Conservation (phyloP, 208 protist species). For the Wallacemonas sp. region DNA sequence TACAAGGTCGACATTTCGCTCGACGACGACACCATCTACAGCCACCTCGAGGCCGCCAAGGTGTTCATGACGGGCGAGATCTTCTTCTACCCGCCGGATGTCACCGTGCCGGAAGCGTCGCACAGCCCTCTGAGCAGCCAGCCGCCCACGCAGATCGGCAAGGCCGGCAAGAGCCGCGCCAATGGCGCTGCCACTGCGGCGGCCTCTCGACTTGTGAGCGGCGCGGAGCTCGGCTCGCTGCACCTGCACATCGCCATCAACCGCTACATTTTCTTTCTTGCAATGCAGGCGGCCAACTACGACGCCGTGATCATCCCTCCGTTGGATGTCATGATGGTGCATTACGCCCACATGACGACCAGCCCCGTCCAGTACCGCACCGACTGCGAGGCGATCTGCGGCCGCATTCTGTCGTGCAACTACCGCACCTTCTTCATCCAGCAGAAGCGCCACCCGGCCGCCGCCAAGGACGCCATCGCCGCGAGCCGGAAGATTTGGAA, state of each 20-base stretch:
- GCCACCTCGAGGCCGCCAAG: slow-evolving; percentile 63
- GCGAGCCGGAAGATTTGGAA: slow-evolving; percentile 84
- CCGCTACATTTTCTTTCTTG: slow-evolving; percentile 90
- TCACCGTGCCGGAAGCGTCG: neutral
- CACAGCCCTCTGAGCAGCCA: slow-evolving; percentile 6
- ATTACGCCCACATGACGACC: slow-evolving; percentile 82
- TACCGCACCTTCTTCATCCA: slow-evolving; percentile 83
- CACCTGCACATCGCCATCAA: slow-evolving; percentile 67
- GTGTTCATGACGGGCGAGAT: slow-evolving; percentile 44
- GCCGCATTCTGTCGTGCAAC: slow-evolving; percentile 85
- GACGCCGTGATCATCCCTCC: slow-evolving; percentile 86
- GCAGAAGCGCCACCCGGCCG: slow-evolving; percentile 38
- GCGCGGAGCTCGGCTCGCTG: slow-evolving; percentile 30
- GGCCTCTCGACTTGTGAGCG: slow-evolving; percentile 2
- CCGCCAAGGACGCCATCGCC: slow-evolving; percentile 61
- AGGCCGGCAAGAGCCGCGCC: slow-evolving; percentile 1
- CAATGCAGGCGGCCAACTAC: slow-evolving; percentile 89
- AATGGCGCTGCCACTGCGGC: neutral
- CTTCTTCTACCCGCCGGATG: slow-evolving; percentile 69
- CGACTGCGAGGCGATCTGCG: slow-evolving; percentile 87
- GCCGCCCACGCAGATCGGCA: neutral
- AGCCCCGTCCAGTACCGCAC: slow-evolving; percentile 69
- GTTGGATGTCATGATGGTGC: slow-evolving; percentile 85
- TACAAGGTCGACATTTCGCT: slow-evolving; percentile 86
- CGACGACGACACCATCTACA: slow-evolving; percentile 67